Base-by-base conservation (phyloP, 441 rosid genomes). In the Euphorbia schlechtendalii region DNA sequence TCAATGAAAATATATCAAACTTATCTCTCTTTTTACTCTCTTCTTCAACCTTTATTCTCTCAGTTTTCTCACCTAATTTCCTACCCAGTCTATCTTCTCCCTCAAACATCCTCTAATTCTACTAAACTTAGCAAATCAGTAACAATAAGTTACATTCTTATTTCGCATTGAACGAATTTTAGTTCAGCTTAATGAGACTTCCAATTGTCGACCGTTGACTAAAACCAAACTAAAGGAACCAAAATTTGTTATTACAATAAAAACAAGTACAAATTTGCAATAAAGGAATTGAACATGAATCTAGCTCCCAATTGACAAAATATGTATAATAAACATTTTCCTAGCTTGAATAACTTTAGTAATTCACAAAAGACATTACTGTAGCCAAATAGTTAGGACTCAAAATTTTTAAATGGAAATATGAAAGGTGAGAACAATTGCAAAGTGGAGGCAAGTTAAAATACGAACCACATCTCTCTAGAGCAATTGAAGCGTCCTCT, bases 381-480 rank as follows among this genome's bases (percentile, higher is more conserved):
- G 1, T 12, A 45, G 6, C 51, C n/a, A 45, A 45, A 45, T 11
- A 38, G 41, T 38, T 13, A 45, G n/a, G 15, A 11, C 51, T 45
- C 6, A 4, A 45, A 45, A 13, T 45, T 4, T 45, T 38, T 38
- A 43, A 2, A 32, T 32, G 6, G 34, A 6, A 32, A 32, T 6
- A 32, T 32, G 34, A 32, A 32, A 32, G 34, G 34, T 6, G 6
- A 43, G 49, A 43, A 46, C 40, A 45, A 52, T 48, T 36, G 12
- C 40, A 63, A 36, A 53, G 25, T 53, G 3, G 5, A 30, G 27
- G 25, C 28, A 13, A 56, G 14, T 24, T 53, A 64, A 13, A 71
- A 66, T 54, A 71, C 83, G 15, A 48, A 94, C 97, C 99, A 40
- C 97, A 90, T 88, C 96, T 86, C 81, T 86, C 83, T 65, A 88